Conservation (phyloP, 805 yeast genomes). For the Monosporozyma aquatica region DNA sequence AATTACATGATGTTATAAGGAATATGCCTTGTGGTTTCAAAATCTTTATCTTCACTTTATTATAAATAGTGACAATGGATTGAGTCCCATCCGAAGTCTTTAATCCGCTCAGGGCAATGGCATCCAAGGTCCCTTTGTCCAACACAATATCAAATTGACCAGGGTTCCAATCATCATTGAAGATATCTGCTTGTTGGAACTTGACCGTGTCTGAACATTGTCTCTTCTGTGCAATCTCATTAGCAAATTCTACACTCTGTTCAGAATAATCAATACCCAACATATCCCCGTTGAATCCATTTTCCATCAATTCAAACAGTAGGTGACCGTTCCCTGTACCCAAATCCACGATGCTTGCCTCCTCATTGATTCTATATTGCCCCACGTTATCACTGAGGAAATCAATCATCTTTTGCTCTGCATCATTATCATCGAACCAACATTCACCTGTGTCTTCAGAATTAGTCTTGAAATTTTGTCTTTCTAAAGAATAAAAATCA, state of each 20-base stretch:
- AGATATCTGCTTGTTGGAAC: constrained; percentile 66
- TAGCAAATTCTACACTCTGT: constrained; percentile 70
- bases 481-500: constrained; percentile 68
- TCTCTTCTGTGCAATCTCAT: constrained; percentile 40
- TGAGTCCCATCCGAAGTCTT: constrained; percentile 36
- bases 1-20: constrained; percentile 86
- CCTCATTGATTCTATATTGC: constrained; percentile 24
- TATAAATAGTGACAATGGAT: constrained; percentile 52
- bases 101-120: constrained; percentile 75
- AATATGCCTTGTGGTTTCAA: constrained; percentile 50
- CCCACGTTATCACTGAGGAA: constrained; percentile 50
- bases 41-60: constrained; percentile 46
- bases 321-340: constrained; percentile 98
- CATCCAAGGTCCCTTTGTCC: constrained; percentile 96
- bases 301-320: constrained; percentile 57
- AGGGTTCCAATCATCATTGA: constrained; percentile 33
- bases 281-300: constrained; percentile 49
- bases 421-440: constrained; percentile 95
- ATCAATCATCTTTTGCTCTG: constrained; percentile 75
- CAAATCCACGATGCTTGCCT: constrained; percentile 53
- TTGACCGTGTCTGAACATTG: constrained; percentile 30
- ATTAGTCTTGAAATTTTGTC: constrained; percentile 59
- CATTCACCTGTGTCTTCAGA: constrained; percentile 87
- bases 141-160: constrained; percentile 60
- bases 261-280: constrained; percentile 83